Evolutionary conservation across 331 rosid genomes (phyloP), one percentile per base, ranked within the genome.

Genomic region (Dryas integrifolia): DNA sequence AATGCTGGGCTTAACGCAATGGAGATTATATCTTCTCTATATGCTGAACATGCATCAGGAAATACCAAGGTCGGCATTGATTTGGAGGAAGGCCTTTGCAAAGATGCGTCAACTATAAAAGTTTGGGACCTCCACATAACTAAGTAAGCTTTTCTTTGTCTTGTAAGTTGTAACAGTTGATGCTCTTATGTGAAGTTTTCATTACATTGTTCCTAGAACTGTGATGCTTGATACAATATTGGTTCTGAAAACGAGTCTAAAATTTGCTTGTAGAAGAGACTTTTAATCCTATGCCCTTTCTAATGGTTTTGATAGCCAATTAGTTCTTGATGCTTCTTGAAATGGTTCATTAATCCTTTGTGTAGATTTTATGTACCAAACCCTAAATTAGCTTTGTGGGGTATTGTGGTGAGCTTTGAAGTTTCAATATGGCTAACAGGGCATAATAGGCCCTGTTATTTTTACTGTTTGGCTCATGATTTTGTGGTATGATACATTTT

Each of bases 1-100:
- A 95, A 95, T 89, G 98, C 97, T 58, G 98, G 98, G 75, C 84
- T 88, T 57, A 91, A 89, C 85, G 88, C 96, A 43, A 94, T 94
- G 98, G 97, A 91, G 82, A 89, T 91, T 55, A 94, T 94, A 80
- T 91, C 98, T 53, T 89, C 96, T 48, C 84, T 94, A 26, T 91
- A 94, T 63, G 97, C 98, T 40, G 96, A 88, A 70, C 98, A 88
- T 82, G 96, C 98, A 26, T 87, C 96, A 11, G 97, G 97, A 79
- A 94, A 91, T 76, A 69, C 87, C 70, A 88, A 82, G 89, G 91
- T 89, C 47, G 98, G 97, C 65, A 91, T 93, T 72, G 92, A 89
- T 79, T 82, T 93, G 81, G 97, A 87, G 53, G 91, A 79, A 43
- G 96, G 98, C 30, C 56, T 75, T 75, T 89, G 96, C 79, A 94